Conservation (phyloP, 805 yeast species). For the Starmerella roubikii region DNA sequence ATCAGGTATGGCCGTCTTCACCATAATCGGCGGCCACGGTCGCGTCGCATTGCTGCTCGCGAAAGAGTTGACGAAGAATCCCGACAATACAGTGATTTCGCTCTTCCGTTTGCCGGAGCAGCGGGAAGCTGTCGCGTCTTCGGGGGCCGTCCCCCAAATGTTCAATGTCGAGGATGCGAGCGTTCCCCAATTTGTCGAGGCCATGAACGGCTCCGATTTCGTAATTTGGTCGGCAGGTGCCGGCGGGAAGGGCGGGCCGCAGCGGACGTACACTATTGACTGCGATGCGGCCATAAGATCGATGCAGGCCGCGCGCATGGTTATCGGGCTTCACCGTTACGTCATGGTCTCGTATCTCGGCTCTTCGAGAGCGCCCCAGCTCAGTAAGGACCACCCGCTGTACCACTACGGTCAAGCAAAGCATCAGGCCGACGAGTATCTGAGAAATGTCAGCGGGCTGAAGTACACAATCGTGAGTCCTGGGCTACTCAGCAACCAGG, state of each 20-base stretch:
- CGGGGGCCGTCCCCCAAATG: constrained; percentile 29
- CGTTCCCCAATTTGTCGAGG: constrained; percentile 28
- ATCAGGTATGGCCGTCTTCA: constrained; percentile 22
- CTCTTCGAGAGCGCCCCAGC: constrained; percentile 35
- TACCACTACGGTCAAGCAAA: constrained; percentile 46
- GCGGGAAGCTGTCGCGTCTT: constrained; percentile 27
- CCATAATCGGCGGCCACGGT: constrained; percentile 50
- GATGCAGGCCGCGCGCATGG: constrained; percentile 39
- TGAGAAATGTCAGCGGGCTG: constrained; percentile 29
- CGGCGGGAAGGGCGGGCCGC: constrained; percentile 38
- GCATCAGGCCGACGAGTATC: constrained; percentile 42
- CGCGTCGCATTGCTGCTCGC: constrained; percentile 40
- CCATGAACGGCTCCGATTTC: constrained; percentile 37
- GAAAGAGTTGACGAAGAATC: constrained; percentile 23
- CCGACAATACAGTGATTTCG: constrained; percentile 28
- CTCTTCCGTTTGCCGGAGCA: constrained; percentile 37
- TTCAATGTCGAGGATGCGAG: constrained; percentile 28
- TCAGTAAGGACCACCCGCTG: constrained; percentile 31
- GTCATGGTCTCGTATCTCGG: constrained; percentile 43
- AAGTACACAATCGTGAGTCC: constrained; percentile 50
- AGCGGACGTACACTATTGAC: constrained; percentile 38
- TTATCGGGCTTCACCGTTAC: constrained; percentile 33
- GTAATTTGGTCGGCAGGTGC: constrained; percentile 53
- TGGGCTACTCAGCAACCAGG: constrained; percentile 32
- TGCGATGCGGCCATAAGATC: constrained; percentile 47